A percentile compares a stretch with the other conserved stretches of the same genome.
These are phyloP conservation scores for Apophysomyces elegans DNA, from an alignment of 371 early-diverging fungal genomes.

Conservation along the genomic window DNA sequence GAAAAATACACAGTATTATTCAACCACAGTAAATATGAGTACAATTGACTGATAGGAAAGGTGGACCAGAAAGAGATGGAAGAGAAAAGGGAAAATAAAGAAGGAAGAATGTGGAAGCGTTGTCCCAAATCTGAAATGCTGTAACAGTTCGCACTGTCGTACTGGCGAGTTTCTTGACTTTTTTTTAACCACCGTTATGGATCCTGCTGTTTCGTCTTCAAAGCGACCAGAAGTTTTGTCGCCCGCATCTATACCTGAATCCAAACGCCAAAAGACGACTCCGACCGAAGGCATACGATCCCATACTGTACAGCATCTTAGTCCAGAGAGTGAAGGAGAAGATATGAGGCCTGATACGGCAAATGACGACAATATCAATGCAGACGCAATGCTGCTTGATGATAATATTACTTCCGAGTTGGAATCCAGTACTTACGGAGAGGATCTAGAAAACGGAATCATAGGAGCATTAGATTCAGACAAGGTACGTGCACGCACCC, in stretches of 20 bases:
- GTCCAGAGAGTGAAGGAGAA: conserved; percentile 10
- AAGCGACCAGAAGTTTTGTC: conserved; percentile 9
- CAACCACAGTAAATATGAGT: no score
- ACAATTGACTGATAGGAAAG: no score
- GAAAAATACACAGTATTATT: no score
- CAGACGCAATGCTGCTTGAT: conserved; percentile 6
- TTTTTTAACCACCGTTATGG: conserved; percentile 10
- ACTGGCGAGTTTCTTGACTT: not conserved
- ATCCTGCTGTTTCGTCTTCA: conserved; percentile 11
- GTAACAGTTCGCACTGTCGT: not conserved
- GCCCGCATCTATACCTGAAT: conserved; percentile 4
- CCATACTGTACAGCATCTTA: conserved; percentile 1
- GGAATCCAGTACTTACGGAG: conserved; percentile 3
- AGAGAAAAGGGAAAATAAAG: no score
- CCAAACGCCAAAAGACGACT: conserved; percentile 1
- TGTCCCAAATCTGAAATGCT: no score
- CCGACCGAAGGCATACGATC: conserved; percentile 3
- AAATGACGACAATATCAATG: not conserved
- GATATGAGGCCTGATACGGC: not conserved
- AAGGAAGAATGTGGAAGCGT: no score
- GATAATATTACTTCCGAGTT: not conserved
- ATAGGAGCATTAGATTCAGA: conserved; percentile 1
- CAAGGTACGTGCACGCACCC: not conserved
- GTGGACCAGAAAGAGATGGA: no score
- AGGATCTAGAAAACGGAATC: conserved; percentile 4